Conservation (phyloP, 768 basidiomycete species). For the Pleurotus tuoliensis region DNA sequence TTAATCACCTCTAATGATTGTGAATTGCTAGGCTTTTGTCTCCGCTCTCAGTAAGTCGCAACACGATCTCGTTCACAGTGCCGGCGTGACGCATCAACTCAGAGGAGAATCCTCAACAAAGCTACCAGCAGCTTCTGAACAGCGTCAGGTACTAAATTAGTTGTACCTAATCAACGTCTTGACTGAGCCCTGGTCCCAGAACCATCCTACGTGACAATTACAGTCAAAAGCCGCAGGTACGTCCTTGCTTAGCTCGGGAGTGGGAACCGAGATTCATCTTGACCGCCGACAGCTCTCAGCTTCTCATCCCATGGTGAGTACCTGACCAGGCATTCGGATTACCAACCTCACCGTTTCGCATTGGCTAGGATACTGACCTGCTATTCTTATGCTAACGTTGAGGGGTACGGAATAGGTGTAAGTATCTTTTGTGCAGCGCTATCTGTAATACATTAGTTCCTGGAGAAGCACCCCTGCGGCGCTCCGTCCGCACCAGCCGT, state of each 20-base stretch:
- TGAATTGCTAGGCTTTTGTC: conserved; percentile 48
- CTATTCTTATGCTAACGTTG: not conserved
- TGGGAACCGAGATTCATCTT: not conserved
- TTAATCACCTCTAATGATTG: not conserved
- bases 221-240: conserved; percentile 56
- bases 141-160: conserved; percentile 5
- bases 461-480: too few relatives aligned
- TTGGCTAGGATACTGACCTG: not conserved
- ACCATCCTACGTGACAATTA: conserved; percentile 41
- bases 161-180: not conserved
- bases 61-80: not conserved
- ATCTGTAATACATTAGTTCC: too few relatives aligned
- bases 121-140: conserved; percentile 46
- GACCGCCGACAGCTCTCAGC: not conserved
- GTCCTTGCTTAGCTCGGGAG: conserved; percentile 19
- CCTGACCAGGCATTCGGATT: not conserved
- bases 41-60: conserved; percentile 41
- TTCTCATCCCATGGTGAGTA: not conserved
- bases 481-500: too few relatives aligned
- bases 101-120: conserved; percentile 46
- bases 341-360: not conserved
- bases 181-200: conserved; percentile 31
- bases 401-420: not conserved
- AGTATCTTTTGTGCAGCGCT: too few relatives aligned
- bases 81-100: not conserved